Evolutionary conservation across 768 basidiomycete genomes (phyloP), one percentile per base, ranked within the genome.

Genomic region (Nidula microcarpa): DNA sequence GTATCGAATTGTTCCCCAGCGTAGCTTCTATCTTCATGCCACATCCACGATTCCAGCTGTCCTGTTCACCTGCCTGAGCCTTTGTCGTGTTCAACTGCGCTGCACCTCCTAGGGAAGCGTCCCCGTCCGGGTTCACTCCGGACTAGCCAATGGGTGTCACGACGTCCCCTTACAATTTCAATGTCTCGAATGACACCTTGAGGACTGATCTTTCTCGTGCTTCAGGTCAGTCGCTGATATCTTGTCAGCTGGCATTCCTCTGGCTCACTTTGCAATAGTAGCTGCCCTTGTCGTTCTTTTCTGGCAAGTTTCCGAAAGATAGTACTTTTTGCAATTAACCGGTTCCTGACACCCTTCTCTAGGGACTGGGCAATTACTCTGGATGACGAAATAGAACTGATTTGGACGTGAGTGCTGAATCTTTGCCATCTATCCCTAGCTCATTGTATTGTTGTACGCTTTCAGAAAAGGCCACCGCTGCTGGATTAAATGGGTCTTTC

Each of bases 401-500:
- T 70, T 39, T 68, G 68, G 68, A 47, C 55, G 67, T 67, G 41
- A 49, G 65, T 60, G 9, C 18, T 23, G 23, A 23, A 23, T 23
- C 23, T 23, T 23, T 23, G 23, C 23, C 4, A 23, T 23, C 23
- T 23, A 23, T 23, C 23, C 23, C 23, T 23, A 23, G 17, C 49
- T 33, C 17, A 14, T 55, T 46, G 16, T 4, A 46, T 46, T 46
- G 11, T 11, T 30, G 44, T 46, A 3, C 10, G 13, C 2, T 46
- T 30, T 10, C 44, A 14, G 13, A 10, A 46, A 46, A 46, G 10
- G 44, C 10, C 13, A 51, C 17, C 14, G 18, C 16, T 46, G 4
- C 37, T 71, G 65, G 67, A 37, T 67, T 17, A 69, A 71, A 61
- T 71, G 68, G 69, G 54, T 61, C 17, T 71, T 63, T 51, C 48